Evolutionary conservation across 495 filamentous ascomycete genomes (phyloP).

Genomic region (Friedmanniomyces endolithicus): DNA sequence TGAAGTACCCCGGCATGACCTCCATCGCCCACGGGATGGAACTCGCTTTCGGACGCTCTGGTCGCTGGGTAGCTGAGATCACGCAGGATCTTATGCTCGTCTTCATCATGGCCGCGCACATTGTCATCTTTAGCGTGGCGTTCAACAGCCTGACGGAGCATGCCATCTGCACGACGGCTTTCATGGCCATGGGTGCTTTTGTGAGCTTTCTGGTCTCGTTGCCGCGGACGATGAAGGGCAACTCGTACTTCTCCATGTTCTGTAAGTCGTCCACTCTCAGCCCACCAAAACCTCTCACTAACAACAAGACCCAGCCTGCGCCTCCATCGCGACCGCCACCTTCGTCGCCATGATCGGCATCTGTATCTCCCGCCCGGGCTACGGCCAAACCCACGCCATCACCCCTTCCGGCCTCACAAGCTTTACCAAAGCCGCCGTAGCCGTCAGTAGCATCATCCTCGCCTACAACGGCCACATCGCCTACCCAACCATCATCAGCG

Average conservation of each 20-base stretch:
- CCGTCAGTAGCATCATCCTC: constrained; percentile 15
- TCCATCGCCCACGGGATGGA: constrained; percentile 61
- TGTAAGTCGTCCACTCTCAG: constrained; percentile 31
- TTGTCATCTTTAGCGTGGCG: constrained; percentile 61
- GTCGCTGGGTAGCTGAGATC: constrained; percentile 51
- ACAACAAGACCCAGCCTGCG: constrained; percentile 40
- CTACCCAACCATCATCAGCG: constrained; percentile 21
- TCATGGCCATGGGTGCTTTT: constrained; percentile 49
- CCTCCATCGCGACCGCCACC: constrained; percentile 52
- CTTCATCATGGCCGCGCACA: constrained; percentile 66
- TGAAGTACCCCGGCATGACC: constrained; percentile 55
- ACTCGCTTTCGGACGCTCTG: constrained; percentile 49
- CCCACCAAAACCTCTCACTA: not conserved
- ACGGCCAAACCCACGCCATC: constrained; percentile 18
- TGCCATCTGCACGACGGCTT: constrained; percentile 55
- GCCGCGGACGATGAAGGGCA: constrained; percentile 49
- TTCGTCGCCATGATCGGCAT: constrained; percentile 52
- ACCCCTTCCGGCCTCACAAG: not conserved
- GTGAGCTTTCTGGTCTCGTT: constrained; percentile 50
- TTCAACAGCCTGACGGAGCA: constrained; percentile 54
- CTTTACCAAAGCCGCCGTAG: constrained; percentile 30
- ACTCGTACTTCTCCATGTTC: constrained; percentile 51
- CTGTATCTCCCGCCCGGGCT: constrained; percentile 29
- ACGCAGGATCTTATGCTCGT: constrained; percentile 53
- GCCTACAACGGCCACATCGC: constrained; percentile 22